phyloP scores from a whole-genome alignment of 2,329 filamentous ascomycete species.

The Neonectria punicea region DNA sequence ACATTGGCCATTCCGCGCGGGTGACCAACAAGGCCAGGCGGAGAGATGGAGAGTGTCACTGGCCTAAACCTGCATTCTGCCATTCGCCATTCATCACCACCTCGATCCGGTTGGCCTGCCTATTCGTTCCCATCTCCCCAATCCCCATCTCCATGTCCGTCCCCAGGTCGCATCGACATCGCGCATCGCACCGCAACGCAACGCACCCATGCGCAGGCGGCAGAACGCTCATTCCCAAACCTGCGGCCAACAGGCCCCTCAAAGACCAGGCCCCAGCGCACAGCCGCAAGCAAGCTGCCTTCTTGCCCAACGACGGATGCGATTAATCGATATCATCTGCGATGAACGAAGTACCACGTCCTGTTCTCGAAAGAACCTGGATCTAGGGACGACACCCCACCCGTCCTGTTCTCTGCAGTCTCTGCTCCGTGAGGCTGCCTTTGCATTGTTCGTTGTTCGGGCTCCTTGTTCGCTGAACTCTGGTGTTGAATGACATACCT shows the following conservation, averaged over 20 bases:
- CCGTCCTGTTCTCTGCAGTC: constrained; percentile 9
- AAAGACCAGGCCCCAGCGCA: constrained; percentile 7
- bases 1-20: constrained; percentile 34
- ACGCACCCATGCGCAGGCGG: constrained; percentile 8
- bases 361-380: constrained; percentile 6
- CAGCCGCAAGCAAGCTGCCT: constrained; percentile 8
- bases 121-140: constrained; percentile 5
- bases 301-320: constrained; percentile 19
- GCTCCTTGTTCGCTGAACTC: too few species aligned
- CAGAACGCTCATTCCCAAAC: neutral
- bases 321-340: constrained; percentile 23
- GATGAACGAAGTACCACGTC: constrained; percentile 2
- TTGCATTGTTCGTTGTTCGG: neutral
- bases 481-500: neutral
- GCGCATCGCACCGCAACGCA: constrained; percentile 18
- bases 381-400: constrained; percentile 2
- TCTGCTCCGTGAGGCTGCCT: constrained; percentile 11
- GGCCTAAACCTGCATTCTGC: neutral
- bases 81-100: constrained; percentile 15
- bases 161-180: constrained; percentile 14
- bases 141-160: neutral
- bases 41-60: neutral
- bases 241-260: constrained; percentile 13
- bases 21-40: constrained; percentile 19
- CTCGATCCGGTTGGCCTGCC: constrained; percentile 32